phyloP scores from a whole-genome alignment of 495 filamentous ascomycete species.

The Copromyces sp. region DNA sequence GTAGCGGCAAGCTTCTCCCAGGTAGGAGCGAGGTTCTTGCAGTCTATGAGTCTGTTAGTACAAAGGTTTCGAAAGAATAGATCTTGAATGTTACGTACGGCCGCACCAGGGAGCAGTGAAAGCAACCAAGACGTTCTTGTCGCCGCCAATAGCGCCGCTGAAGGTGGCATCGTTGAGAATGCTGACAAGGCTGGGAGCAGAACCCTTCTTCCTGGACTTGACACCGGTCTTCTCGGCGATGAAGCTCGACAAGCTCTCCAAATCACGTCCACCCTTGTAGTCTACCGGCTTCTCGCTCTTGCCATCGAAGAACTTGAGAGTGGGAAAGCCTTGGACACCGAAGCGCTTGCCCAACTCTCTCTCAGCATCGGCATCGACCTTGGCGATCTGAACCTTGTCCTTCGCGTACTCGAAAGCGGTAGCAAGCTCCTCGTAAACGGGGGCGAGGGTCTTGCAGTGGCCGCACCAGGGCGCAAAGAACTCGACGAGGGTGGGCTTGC shows the following conservation, averaged over 20 bases:
- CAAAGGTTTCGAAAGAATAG: neutral
- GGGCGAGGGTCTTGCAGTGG: slow-evolving; percentile 93
- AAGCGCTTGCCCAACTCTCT: slow-evolving; percentile 73
- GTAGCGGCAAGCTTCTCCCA: slow-evolving; percentile 83
- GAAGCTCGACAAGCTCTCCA: slow-evolving; percentile 74
- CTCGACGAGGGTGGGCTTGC: slow-evolving; percentile 93
- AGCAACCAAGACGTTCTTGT: slow-evolving; percentile 87
- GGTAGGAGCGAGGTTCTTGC: slow-evolving; percentile 83
- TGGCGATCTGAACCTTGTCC: slow-evolving; percentile 78
- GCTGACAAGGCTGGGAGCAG: slow-evolving; percentile 57
- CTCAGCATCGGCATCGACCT: slow-evolving; percentile 91
- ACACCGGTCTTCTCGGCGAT: slow-evolving; percentile 82
- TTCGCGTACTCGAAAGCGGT: slow-evolving; percentile 57
- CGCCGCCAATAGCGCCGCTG: slow-evolving; percentile 63
- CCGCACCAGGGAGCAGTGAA: slow-evolving; percentile 98
- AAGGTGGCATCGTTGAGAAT: slow-evolving; percentile 75
- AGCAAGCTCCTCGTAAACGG: slow-evolving; percentile 90
- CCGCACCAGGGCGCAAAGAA: slow-evolving; percentile 99
- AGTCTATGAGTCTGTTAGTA: slow-evolving; percentile 54
- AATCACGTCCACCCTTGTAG: slow-evolving; percentile 77
- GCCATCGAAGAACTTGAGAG: slow-evolving; percentile 96
- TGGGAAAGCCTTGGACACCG: slow-evolving; percentile 90
- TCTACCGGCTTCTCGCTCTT: slow-evolving; percentile 82
- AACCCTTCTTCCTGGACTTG: slow-evolving; percentile 60
- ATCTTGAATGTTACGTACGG: slow-evolving; percentile 51